Evolutionary conservation across 2,329 filamentous ascomycete species (phyloP).

Genomic region (Emmonsiellopsis sp.): DNA sequence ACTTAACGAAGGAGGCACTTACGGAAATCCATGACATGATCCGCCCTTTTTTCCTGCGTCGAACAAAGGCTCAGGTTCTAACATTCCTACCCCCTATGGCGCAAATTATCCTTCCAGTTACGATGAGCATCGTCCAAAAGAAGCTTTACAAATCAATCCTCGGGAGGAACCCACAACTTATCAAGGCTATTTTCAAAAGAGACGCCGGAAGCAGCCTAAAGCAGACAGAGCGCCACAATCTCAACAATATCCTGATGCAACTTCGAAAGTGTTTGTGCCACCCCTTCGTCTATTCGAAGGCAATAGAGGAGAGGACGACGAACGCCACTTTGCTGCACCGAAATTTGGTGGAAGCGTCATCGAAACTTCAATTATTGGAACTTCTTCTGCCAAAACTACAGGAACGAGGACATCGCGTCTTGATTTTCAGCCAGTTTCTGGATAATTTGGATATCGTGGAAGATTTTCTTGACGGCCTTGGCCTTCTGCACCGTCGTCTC

Average conservation of each 20-base stretch:
- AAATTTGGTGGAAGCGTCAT: conserved; percentile 83
- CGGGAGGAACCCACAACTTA: conserved; percentile 78
- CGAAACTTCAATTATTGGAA: conserved; percentile 77
- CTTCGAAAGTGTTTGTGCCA: conserved; percentile 91
- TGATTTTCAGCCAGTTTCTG: conserved; percentile 95
- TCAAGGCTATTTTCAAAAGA: conserved; percentile 70
- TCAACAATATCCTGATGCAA: conserved; percentile 95
- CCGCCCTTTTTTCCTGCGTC: conserved; percentile 59
- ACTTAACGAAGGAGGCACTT: conserved; percentile 77
- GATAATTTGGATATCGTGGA: conserved; percentile 80
- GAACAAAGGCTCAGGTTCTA: conserved; percentile 84
- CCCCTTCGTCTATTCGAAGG: conserved; percentile 85
- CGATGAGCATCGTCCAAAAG: conserved; percentile 88
- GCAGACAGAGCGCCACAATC: conserved; percentile 62
- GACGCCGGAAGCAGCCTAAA: conserved; percentile 52
- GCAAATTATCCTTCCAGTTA: conserved; percentile 92
- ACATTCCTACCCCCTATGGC: conserved; percentile 88
- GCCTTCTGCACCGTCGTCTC: conserved; percentile 65
- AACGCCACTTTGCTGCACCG: conserved; percentile 56
- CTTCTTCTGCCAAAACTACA: conserved; percentile 80
- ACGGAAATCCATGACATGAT: conserved; percentile 74
- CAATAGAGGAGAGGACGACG: conserved; percentile 74
- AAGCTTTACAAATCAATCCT: conserved; percentile 91
- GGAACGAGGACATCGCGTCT: conserved; percentile 75
- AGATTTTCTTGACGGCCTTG: conserved; percentile 75